Evolutionary conservation across 1,284 basidiomycete species (phyloP), one percentile per base, ranked within the genome.

Genomic region (Microbotryum silenes-acaulis): DNA sequence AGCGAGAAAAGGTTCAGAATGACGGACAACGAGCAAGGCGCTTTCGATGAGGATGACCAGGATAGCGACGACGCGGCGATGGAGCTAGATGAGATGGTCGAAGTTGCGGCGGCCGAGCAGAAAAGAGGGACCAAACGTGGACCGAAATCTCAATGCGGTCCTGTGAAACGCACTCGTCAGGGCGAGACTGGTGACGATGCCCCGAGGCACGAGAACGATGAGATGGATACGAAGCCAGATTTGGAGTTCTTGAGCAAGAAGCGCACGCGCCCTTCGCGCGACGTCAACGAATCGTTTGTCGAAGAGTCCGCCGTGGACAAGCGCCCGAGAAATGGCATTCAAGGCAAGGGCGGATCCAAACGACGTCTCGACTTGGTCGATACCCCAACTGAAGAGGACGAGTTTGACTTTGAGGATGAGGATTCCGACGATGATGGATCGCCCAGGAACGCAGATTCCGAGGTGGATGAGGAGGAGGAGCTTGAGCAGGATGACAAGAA

Each of bases 381-480:
- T 12, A 23, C n/a, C 44, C 52, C 54, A 18, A 21, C 8, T 23
- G 51, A 53, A 10, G 55, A 44, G 9, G 49, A 52, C 18, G 54
- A 44, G 1, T n/a, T n/a, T 2, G 45, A 21, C 21, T 27, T 14
- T 4, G 54, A 57, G n/a, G 21, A 14, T 3, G 27, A 6, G 54
- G 27, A 51, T 1, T 4, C 2, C 12, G 50, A 8, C 23, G 18
- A 51, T 42, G 20, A 21, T 31, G 23, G 23, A 27, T 12, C 44
- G n/a, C 21, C 25, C 9, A 23, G 56, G 4, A 67, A 67, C 25
- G 65, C 65, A 3, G 65, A 67, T 23, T 62, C 62, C 18, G 65
- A 65, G 7, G 54, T 46, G 8, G 59, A 58, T 25, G 51, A n/a
- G 4, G 59, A 50, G 18, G 25, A 4, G 3, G 48, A 18, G 5